Base-by-base conservation (phyloP, 129 eudicot genomes). In the Flaveria bidentis region DNA sequence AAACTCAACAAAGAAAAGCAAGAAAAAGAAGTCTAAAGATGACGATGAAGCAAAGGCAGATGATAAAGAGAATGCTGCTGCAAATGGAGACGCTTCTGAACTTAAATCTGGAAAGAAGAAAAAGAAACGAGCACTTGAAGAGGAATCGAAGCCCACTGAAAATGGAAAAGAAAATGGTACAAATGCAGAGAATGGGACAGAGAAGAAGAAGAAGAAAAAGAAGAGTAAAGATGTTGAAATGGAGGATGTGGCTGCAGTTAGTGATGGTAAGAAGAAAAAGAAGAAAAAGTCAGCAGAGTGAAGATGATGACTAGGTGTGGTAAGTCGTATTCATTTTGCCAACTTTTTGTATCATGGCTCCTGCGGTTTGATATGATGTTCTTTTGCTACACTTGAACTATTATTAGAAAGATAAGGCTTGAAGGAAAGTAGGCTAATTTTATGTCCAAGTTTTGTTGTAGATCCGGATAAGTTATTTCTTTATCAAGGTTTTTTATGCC, bases 211-310 rank as follows among this genome's bases (percentile, higher is more conserved):
- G 83, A 88, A 86, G 68, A 87, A 87, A 76, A 91, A 85, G 86
- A 92, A 86, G 80, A 89, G 81, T 71, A 84, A 77, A 69, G 88
- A 87, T 41, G 87, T 81, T 28, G 85, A 67, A 47, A 77, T 33
- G 52, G 92, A 84, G 64, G 90, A 80, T 47, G 77, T 65, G 51
- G 67, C 84, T 18, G 85, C 80, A 52, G 85, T 78, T 17, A 86
- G 83, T 60, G 96, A 85, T 68, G 87, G 90, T 14, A 88, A 88
- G 83, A 91, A 88, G 93, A 87, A 87, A 76, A 91, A 85, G 88
- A 88, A 85, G 83, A 84, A 83, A 65, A 79, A 79, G 61, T 72
- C 83, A 11, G 73, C 78, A 14, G 83, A 79, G 57, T 79, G 83
- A 79, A 36, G 78, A 78, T 13, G 28, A 2, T 70, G 66, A 26